These are phyloP conservation scores for Erodium chrysanthum DNA, from an alignment of 441 rosid species.

Conservation along the genomic window DNA sequence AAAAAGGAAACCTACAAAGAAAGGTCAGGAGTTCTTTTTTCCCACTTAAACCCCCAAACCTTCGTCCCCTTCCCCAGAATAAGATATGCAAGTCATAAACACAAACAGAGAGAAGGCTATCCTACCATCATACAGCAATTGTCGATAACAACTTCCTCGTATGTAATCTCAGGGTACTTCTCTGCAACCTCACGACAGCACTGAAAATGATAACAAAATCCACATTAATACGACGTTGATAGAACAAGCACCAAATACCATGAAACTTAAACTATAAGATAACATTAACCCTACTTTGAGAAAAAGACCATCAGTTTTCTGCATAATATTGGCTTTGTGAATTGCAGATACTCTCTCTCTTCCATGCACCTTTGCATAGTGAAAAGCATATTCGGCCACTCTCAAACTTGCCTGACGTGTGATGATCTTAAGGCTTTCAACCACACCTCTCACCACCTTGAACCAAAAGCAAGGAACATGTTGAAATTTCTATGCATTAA, in stretches of 20 bases:
- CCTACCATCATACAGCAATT: slow-evolving; percentile 98
- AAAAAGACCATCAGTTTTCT: slow-evolving; percentile 95
- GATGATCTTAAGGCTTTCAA: slow-evolving; percentile 89
- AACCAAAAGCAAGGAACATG: slow-evolving; percentile 13
- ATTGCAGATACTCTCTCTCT: slow-evolving; percentile 91
- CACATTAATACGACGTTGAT: slow-evolving; percentile 6
- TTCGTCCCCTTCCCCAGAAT: not conserved
- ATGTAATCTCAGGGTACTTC: slow-evolving; percentile 87
- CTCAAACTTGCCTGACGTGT: slow-evolving; percentile 90
- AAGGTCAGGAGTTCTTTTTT: not conserved
- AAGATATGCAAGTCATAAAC: not conserved
- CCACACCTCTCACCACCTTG: slow-evolving; percentile 96
- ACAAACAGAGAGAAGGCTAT: slow-evolving; percentile 12
- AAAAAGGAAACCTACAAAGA: not conserved
- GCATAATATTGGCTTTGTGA: slow-evolving; percentile 98
- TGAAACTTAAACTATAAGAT: not conserved
- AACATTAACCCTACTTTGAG: slow-evolving; percentile 50
- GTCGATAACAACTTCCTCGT: slow-evolving; percentile 96
- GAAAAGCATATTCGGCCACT: slow-evolving; percentile 96
- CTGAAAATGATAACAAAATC: slow-evolving; percentile 31
- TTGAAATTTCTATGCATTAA: not conserved
- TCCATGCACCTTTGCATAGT: slow-evolving; percentile 85
- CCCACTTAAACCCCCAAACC: not conserved
- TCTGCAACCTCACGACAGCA: slow-evolving; percentile 91
- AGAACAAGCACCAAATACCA: not conserved